Evolutionary conservation across 2,329 filamentous ascomycete species (phyloP).

Genomic region (Exophiala sp.): DNA sequence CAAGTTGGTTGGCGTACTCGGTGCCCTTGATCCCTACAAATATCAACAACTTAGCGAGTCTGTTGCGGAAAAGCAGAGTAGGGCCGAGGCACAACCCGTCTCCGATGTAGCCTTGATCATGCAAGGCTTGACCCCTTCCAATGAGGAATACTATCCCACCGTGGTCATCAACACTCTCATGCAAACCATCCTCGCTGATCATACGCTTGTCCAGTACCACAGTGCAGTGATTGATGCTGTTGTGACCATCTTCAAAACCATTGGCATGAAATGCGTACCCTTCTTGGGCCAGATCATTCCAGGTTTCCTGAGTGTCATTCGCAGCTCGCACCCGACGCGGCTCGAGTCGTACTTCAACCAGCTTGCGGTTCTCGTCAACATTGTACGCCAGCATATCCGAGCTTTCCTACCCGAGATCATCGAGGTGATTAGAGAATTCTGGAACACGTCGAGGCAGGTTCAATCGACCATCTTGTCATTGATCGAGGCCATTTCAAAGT

Average conservation of each 20-base stretch:
- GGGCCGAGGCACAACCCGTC: constrained; percentile 60
- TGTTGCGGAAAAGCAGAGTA: constrained; percentile 71
- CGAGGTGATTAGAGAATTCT: constrained; percentile 79
- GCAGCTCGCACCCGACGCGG: constrained; percentile 67
- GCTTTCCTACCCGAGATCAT: constrained; percentile 85
- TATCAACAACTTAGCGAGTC: constrained; percentile 76
- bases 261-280: constrained; percentile 90
- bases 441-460: constrained; percentile 71
- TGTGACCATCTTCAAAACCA: constrained; percentile 96
- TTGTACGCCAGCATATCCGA: constrained; percentile 92
- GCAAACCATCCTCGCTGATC: constrained; percentile 77
- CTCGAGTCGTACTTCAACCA: constrained; percentile 98
- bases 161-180: constrained; percentile 95
- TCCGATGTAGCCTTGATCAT: constrained; percentile 98
- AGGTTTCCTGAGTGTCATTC: constrained; percentile 84
- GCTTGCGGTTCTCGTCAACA: constrained; percentile 82
- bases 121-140: constrained; percentile 91
- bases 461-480: constrained; percentile 88
- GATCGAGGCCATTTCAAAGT: constrained; percentile 88
- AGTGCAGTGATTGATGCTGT: constrained; percentile 93
- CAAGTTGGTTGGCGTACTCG: constrained; percentile 90
- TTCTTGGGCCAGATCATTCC: constrained; percentile 93
- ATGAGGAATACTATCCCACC: constrained; percentile 96
- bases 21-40: constrained; percentile 91
- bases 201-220: constrained; percentile 83